phyloP scores from a whole-genome alignment of 495 filamentous ascomycete species.

The Xylaria scruposa region DNA sequence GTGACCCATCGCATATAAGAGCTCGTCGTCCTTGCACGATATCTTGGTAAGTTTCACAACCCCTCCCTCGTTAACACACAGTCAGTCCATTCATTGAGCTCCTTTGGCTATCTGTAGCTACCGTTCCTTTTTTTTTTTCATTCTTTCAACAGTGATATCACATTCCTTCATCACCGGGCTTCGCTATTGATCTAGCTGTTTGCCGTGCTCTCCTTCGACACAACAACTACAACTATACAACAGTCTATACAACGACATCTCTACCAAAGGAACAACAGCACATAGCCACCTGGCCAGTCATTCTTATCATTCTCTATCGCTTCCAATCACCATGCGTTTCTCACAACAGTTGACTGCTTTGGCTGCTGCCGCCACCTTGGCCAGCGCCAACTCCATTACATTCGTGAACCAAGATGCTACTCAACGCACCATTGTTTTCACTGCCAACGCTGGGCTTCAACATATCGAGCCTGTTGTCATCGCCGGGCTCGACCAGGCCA shows the following conservation, averaged over 20 bases:
- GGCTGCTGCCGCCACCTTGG: conserved; percentile 39
- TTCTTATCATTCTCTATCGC: conserved; percentile 3
- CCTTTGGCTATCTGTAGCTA: conserved; percentile 37
- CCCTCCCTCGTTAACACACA: conserved; percentile 17
- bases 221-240: conserved; percentile 22
- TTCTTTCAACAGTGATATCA: conserved; percentile 30
- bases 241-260: conserved; percentile 25
- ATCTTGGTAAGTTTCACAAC: conserved; percentile 23
- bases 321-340: conserved; percentile 37
- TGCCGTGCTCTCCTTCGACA: conserved; percentile 31
- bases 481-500: conserved; percentile 35
- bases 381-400: conserved; percentile 50
- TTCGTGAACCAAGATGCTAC: conserved; percentile 57
- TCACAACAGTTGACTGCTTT: conserved; percentile 36
- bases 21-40: neutral
- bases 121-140: conserved; percentile 36
- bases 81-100: conserved; percentile 14
- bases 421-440: conserved; percentile 54
- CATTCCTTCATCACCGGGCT: conserved; percentile 38
- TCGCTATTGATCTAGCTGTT: conserved; percentile 34
- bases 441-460: conserved; percentile 37
- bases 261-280: conserved; percentile 25
- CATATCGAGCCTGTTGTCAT: conserved; percentile 41
- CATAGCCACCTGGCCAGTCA: conserved; percentile 19
- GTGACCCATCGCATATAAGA: conserved; percentile 15